Conservation (phyloP, 768 basidiomycete species). For the Phlebiopsis gigantea region DNA sequence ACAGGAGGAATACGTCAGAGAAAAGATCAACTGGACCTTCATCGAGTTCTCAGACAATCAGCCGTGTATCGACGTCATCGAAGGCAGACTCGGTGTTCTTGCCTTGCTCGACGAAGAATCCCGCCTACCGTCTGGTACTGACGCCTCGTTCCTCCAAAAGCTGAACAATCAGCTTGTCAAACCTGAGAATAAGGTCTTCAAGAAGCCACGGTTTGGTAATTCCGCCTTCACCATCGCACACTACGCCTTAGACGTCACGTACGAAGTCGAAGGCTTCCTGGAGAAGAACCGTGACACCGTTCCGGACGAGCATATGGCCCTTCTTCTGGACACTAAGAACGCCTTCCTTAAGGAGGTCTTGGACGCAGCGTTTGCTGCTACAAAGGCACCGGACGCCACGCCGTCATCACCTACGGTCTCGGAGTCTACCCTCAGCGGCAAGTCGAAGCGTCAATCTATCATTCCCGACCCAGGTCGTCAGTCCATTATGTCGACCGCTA, state of each 20-base stretch:
- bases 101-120: conserved; percentile 97
- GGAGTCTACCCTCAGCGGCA: conserved; percentile 62
- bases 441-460: conserved; percentile 75
- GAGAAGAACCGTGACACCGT: conserved; percentile 99
- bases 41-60: conserved; percentile 99
- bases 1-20: conserved; percentile 98
- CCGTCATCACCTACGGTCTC: conserved; percentile 75
- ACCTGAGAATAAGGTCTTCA: conserved; percentile 88
- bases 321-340: conserved; percentile 85
- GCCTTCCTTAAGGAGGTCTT: conserved; percentile 92
- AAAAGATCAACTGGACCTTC: conserved; percentile 99
- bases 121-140: conserved; percentile 88
- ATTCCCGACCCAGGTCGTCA: conserved; percentile 86
- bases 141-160: conserved; percentile 90
- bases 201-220: conserved; percentile 98
- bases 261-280: conserved; percentile 96
- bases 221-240: conserved; percentile 97
- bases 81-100: conserved; percentile 93
- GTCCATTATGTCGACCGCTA: conserved; percentile 52
- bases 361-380: conserved; percentile 79
- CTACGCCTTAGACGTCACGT: conserved; percentile 97
- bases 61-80: conserved; percentile 97
- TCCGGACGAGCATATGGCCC: conserved; percentile 93
- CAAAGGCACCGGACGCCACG: conserved; percentile 60
- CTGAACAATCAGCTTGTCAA: conserved; percentile 81